These are phyloP conservation scores for Xylaria curta DNA, from an alignment of 495 filamentous ascomycete genomes.

Conservation along the genomic window DNA sequence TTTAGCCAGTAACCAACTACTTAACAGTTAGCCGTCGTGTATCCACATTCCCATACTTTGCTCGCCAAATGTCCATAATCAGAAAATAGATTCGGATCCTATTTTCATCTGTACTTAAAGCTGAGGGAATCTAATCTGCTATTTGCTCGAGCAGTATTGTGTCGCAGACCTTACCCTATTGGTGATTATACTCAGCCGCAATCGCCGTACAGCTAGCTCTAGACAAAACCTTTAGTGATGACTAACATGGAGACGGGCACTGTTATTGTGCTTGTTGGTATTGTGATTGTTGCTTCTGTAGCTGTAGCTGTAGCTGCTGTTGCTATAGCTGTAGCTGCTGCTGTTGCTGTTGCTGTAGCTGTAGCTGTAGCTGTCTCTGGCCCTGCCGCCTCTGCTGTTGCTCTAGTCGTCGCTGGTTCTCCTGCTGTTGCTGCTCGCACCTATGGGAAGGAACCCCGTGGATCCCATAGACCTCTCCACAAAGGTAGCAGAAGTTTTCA, in stretches of 20 bases:
- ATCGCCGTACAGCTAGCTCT: not conserved
- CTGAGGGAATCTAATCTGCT: not conserved
- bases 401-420: not conserved
- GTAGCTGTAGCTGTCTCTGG: not conserved
- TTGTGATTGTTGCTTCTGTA: not conserved
- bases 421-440: not conserved
- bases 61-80: not conserved
- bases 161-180: not conserved
- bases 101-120: not conserved
- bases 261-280: not conserved
- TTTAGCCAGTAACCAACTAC: not conserved
- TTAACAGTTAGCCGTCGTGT: not conserved
- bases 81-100: not conserved
- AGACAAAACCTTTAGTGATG: not conserved
- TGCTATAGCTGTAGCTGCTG: not conserved
- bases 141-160: not conserved
- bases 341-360: not conserved
- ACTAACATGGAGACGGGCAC: not conserved
- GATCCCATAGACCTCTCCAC: not conserved
- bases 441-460: not conserved
- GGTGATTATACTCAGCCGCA: not conserved
- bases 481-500: slow-evolving; percentile 13
- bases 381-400: not conserved
- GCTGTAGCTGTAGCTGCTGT: not conserved
- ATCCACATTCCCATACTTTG: not conserved